A percentile compares a stretch with the other conserved stretches of the same genome.
Evolutionary conservation across 495 filamentous ascomycete species (phyloP).

Genomic region (Xylaria intraflava): DNA sequence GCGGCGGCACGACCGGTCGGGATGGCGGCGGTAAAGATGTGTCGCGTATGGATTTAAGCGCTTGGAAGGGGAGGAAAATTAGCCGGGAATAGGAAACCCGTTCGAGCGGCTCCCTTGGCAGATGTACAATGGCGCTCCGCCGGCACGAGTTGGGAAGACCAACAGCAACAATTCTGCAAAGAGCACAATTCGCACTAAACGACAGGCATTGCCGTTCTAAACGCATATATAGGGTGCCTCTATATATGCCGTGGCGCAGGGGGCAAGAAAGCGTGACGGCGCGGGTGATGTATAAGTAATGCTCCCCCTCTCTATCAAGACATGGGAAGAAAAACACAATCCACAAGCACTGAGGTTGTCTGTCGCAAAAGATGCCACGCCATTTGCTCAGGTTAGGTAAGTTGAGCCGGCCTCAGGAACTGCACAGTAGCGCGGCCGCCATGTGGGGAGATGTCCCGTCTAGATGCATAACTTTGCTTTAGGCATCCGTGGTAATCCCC

Average conservation of each 20-base stretch:
- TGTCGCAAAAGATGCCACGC: constrained; percentile 6
- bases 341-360: not conserved
- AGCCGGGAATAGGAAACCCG: no score
- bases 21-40: not conserved
- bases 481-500: no score
- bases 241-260: not conserved
- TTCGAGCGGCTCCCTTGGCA: not conserved
- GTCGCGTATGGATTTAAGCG: not conserved
- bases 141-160: not conserved
- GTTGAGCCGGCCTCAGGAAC: no score
- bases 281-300: not conserved
- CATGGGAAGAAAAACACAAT: not conserved
- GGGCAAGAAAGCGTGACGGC: not conserved
- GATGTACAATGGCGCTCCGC: not conserved
- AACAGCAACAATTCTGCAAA: not conserved
- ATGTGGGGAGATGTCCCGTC: no score
- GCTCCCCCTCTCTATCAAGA: not conserved
- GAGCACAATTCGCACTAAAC: not conserved
- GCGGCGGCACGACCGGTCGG: not conserved
- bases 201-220: not conserved
- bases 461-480: no score
- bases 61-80: not conserved
- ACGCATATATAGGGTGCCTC: not conserved
- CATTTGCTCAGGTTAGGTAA: no score
- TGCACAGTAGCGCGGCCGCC: no score